Percentiles rank a stretch among this genome's conserved stretches.
phyloP scores from a whole-genome alignment of 106 monocot species.

The Dendrobium huoshanense region DNA sequence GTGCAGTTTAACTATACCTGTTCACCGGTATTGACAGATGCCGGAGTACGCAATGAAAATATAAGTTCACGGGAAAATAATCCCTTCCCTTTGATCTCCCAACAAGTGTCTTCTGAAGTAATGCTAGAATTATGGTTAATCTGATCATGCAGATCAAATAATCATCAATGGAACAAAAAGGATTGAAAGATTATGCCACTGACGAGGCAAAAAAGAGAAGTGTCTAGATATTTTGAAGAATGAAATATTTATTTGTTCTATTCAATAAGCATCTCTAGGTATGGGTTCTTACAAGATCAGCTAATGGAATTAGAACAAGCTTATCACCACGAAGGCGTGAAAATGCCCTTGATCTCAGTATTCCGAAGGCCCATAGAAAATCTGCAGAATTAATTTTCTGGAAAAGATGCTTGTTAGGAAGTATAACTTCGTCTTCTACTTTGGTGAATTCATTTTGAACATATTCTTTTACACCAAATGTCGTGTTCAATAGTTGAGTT shows the following conservation, averaged over 20 bases:
- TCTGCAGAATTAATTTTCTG: constrained; percentile 54
- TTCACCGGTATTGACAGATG: constrained; percentile 56
- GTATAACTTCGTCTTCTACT: constrained; percentile 60
- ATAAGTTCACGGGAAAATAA: constrained; percentile 63
- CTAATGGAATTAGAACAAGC: constrained; percentile 78
- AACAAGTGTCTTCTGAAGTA: constrained; percentile 48
- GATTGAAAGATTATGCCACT: background rate
- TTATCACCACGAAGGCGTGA: constrained; percentile 77
- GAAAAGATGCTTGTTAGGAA: constrained; percentile 55
- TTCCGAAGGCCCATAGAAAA: constrained; percentile 87
- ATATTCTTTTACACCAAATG: constrained; percentile 69
- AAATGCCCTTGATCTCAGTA: constrained; percentile 89
- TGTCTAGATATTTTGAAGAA: no score
- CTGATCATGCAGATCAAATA: constrained; percentile 26
- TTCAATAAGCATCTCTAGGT: background rate
- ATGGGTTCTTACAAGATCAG: constrained; percentile 67
- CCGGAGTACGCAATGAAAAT: constrained; percentile 62
- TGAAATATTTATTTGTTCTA: background rate
- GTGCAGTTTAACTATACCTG: constrained; percentile 44
- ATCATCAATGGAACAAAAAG: background rate
- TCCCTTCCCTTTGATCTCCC: constrained; percentile 88
- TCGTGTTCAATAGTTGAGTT: constrained; percentile 80
- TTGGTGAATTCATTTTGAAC: constrained; percentile 67
- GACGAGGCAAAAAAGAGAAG: background rate
- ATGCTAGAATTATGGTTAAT: constrained; percentile 64